These are phyloP conservation scores for Trichoderma gamsii DNA, from an alignment of 495 filamentous ascomycete species.

Conservation along the genomic window DNA sequence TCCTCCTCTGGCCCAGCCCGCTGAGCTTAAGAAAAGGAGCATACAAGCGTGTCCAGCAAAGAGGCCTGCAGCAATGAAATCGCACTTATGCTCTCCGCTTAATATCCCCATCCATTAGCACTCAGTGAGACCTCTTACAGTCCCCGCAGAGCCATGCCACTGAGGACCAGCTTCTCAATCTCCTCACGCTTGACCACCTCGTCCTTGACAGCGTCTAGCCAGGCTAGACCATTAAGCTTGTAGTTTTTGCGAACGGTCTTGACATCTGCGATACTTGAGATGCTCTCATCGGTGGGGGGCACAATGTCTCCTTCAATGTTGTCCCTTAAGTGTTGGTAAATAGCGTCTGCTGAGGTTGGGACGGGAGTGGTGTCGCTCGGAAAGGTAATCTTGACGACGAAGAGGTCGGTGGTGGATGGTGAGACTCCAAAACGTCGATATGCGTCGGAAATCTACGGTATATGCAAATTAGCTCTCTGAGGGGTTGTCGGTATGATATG, in stretches of 20 bases:
- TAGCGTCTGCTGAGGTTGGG: slow-evolving; percentile 43
- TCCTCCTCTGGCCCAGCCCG: no score
- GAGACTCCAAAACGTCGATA: slow-evolving; percentile 82
- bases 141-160: slow-evolving; percentile 67
- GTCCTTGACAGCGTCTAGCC: slow-evolving; percentile 32
- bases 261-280: slow-evolving; percentile 56
- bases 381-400: slow-evolving; percentile 65
- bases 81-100: not conserved
- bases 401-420: slow-evolving; percentile 58
- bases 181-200: slow-evolving; percentile 37
- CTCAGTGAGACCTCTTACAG: slow-evolving; percentile 26
- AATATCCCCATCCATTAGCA: not conserved
- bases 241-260: slow-evolving; percentile 74
- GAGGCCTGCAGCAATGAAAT: not conserved
- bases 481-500: not conserved
- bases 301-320: slow-evolving; percentile 57
- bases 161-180: slow-evolving; percentile 58
- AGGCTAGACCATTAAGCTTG: slow-evolving; percentile 57
- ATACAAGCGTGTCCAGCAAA: not conserved
- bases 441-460: slow-evolving; percentile 72
- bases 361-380: slow-evolving; percentile 18
- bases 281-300: slow-evolving; percentile 55
- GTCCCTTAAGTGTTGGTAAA: slow-evolving; percentile 56
- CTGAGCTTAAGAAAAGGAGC: no score
- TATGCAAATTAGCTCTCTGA: slow-evolving; percentile 13